Base-by-base conservation (phyloP, 306 rosid genomes). In the Lathyrus tuberosus region DNA sequence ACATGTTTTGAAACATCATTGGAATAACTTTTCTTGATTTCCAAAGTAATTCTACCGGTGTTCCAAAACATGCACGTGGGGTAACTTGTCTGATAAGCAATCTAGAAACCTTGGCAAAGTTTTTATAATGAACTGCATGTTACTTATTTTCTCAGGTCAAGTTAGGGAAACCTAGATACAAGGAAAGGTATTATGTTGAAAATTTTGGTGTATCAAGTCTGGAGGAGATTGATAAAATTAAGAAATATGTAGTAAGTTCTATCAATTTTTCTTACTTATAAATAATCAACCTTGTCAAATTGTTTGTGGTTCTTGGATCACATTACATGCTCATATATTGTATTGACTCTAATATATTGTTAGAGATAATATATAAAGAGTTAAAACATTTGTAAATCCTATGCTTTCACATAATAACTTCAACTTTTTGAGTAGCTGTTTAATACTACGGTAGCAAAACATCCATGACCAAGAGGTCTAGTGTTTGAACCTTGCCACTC, bases 81-180 rank as follows among this genome's bases (percentile, higher is more conserved):
- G 56, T 49, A 7, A 16, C 26, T 9, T 49, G 56, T 46, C 4
- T 46, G 18, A 8, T 8, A 10, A 73, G 30, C 68, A 48, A 72
- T 52, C 66, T 40, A 52, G 63, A 54, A 38, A 40, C 70, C 9
- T 22, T 78, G 56, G 37, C 20, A 16, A 35, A n/a, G 6, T 40
- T 67, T 18, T 40, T 52, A 56, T 44, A 18, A 52, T 20, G 41
- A 12, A 78, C 56, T 51, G 14, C 8, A 49, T 47, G 35, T 48
- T 46, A 70, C 20, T 49, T 72, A 67, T 67, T 63, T 73, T 72
- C 47, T 73, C 85, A 93, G 98, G 88, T 93, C 62, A 93, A 84
- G 81, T 85, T 93, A 74, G 97, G 96, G 79, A 94, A 90, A 82
- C 89, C 97, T 47, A 97, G 98, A 75, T 90, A 90, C 86, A 90